Conservation (phyloP, 192 early-diverging fungal species). For the Powellomyces hirtus region DNA sequence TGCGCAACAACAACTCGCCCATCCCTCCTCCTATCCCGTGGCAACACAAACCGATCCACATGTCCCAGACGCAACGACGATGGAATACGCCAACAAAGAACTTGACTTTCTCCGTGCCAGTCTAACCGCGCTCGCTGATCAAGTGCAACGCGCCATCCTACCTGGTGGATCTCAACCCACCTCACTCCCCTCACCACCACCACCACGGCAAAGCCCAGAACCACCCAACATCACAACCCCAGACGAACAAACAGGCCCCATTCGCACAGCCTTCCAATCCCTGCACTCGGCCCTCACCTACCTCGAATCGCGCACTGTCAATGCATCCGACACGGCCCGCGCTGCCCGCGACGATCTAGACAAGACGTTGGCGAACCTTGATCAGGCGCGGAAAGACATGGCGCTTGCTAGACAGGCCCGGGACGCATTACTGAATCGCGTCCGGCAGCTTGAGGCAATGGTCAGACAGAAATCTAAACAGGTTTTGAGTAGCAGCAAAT, state of each 20-base stretch:
- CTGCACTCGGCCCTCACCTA: neutral
- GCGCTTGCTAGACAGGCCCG: neutral
- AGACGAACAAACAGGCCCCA: neutral
- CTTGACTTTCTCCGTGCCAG: neutral
- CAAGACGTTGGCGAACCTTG: neutral
- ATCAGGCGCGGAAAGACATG: neutral
- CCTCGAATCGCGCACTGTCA: neutral
- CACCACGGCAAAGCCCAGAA: neutral
- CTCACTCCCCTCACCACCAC: neutral
- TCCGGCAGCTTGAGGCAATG: no score
- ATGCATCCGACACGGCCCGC: neutral
- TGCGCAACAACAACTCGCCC: neutral
- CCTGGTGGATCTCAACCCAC: neutral
- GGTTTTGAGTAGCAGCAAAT: no score
- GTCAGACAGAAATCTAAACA: no score
- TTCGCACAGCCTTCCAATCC: neutral
- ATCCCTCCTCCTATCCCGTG: neutral
- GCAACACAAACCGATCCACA: neutral
- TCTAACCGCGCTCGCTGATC: neutral
- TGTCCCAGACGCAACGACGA: neutral
- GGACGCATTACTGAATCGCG: no score
- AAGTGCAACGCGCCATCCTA: neutral
- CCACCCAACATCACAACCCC: no score
- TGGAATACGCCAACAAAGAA: no score
- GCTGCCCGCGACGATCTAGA: neutral